Evolutionary conservation across 805 yeast genomes (phyloP).

Genomic region (Starmerella vaccinii): DNA sequence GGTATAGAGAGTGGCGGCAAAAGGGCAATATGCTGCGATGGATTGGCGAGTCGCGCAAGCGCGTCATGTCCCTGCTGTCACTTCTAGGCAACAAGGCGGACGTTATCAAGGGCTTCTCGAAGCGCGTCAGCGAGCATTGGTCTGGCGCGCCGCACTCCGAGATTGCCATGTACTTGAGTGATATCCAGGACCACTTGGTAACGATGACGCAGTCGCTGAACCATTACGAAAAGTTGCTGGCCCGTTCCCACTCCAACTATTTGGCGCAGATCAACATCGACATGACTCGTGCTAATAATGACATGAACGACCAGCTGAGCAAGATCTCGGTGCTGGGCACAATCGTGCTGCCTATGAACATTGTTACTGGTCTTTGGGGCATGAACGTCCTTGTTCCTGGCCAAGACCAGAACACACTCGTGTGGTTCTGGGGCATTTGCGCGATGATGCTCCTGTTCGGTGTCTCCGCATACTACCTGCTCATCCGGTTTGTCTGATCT

Average conservation of each 20-base stretch:
- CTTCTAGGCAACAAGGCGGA: constrained; percentile 88
- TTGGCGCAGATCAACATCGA: constrained; percentile 94
- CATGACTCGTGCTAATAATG: constrained; percentile 94
- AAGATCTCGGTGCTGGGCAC: constrained; percentile 91
- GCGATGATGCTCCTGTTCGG: constrained; percentile 28
- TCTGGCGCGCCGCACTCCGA: constrained; percentile 70
- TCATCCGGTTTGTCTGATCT: constrained; percentile 23
- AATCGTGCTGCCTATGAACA: constrained; percentile 86
- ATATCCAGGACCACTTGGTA: constrained; percentile 93
- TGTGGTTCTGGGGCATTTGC: constrained; percentile 49
- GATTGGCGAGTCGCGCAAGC: constrained; percentile 88
- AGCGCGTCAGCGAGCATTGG: constrained; percentile 79
- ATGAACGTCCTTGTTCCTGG: constrained; percentile 98
- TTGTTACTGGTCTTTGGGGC: constrained; percentile 96
- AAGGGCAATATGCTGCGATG: constrained; percentile 92
- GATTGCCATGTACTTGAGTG: constrained; percentile 90
- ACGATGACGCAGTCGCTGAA: constrained; percentile 94
- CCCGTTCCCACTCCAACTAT: constrained; percentile 92
- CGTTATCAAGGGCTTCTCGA: constrained; percentile 92
- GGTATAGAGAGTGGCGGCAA: constrained; percentile 64
- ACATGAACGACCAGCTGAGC: constrained; percentile 91
- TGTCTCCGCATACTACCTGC: constrained; percentile 22
- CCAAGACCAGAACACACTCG: constrained; percentile 48
- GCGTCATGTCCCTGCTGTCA: constrained; percentile 83
- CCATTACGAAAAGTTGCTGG: constrained; percentile 87